Base-by-base conservation (phyloP, 2,329 filamentous ascomycete species). In the Penicillium sp. region DNA sequence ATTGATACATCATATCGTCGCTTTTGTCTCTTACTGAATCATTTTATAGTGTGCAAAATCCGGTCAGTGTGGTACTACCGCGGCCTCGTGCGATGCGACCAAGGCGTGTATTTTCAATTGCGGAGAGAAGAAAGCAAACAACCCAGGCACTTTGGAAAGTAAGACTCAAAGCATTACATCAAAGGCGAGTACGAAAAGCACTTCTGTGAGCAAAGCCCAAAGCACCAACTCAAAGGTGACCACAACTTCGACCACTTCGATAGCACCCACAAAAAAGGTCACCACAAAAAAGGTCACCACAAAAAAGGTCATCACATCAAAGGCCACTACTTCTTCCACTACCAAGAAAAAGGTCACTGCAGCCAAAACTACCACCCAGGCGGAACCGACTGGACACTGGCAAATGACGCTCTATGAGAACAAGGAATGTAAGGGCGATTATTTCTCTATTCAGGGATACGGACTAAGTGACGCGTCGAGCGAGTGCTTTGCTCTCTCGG, bases 31-130 rank as follows among this genome's bases (percentile, higher is more conserved):
- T 23, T 50, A 13, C 30, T 49, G 1, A 49, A 8, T 9, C 13
- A 16, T 7, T 23, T 4, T 9, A 14, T 11, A 55, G 52, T 55
- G 52, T 40, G 11, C 35, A 19, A 18, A 6, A 19, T 35, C 9
- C 0, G 41, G 41, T 16, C 14, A 36, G 36, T 55, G 52, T 14
- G 41, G 47, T 10, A 51, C 41, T 13, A 29, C 8, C 5, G 8
- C 40, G 3, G 16, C 3, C 2, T 45, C 36, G 27, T 55, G 52
- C 29, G 23, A 36, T 32, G 18, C 14, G 10, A 7, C 29, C 13
- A 8, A 29, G 18, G 16, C 34, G 3, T 55, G 52, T 41, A 6
- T 51, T 16, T 55, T 29, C 11, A 51, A 45, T 29, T 51, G 52
- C 3, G 19, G 43, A 16, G n/a, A 6, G 10, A 50, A 44, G 29